Base-by-base conservation (phyloP, 768 basidiomycete species). In the Chalciporus pseudorubinellus region DNA sequence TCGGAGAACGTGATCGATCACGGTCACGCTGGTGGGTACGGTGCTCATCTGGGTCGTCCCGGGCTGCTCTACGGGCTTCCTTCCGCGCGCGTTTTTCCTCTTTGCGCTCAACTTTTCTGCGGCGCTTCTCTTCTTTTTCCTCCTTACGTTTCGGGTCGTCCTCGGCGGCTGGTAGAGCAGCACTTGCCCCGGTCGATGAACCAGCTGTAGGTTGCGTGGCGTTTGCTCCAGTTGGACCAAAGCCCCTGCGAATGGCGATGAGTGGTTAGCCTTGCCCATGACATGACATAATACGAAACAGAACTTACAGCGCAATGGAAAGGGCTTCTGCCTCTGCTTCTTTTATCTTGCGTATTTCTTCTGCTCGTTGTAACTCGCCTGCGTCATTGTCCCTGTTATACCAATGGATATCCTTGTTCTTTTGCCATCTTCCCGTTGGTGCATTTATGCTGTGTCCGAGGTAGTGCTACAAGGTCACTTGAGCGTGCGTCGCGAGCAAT, bases 351-450 rank as follows among this genome's bases (percentile, higher is more conserved):
- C 81, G 72, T 28, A 97, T 85, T 72, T 98, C 95, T 54, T 87
- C 92, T 0, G 47, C 60, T 48, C 81, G 74, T 55, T 83, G 82
- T 11, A 67, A 66, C 13, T 81, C 80, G 3, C 59, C 59, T 13
- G 61, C 56, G 2, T 65, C 61, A 29, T 54, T 22, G 5, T 93
- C 91, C 24, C 94, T 83, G 60, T 74, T 81, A 65, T 95, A 98
- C 95, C 95, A 98, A 62, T 95, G 94, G 14, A 98, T 73, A 62
- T 98, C 95, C 67, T 95, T 93, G 74, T 93, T 92, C 72, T 95
- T 95, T 72, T 97, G 95, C 95, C 95, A 98, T 42, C 95, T 77
- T 2, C 95, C 95, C 1, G 91, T 91, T 0, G 95, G 95, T 3
- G 95, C 95, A 63, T 95, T 95, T 72, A 97, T 82, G 47, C 90